Evolutionary conservation across 2,329 filamentous ascomycete genomes (phyloP).

Genomic region (Trichoderma koningiopsis): DNA sequence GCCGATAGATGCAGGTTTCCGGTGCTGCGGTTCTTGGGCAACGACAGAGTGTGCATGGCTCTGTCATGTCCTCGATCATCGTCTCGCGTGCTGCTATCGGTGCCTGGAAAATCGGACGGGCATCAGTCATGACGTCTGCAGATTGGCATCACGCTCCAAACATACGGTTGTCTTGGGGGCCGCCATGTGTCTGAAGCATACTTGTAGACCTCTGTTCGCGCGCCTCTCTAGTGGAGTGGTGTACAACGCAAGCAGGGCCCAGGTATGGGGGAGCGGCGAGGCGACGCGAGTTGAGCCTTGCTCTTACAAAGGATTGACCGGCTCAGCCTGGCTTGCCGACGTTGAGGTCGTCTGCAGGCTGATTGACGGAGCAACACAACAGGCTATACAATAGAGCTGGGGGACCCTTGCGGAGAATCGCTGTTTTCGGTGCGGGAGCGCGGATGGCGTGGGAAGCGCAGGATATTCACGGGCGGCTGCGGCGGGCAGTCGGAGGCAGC

Average conservation of each 20-base stretch:
- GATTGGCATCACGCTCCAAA: slow-evolving; percentile 23
- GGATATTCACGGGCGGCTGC: slow-evolving; percentile 1
- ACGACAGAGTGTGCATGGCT: slow-evolving; percentile 50
- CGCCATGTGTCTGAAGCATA: slow-evolving; percentile 50
- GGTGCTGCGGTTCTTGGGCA: slow-evolving; percentile 68
- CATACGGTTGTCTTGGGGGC: slow-evolving; percentile 46
- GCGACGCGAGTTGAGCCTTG: background rate
- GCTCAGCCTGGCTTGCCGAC: slow-evolving; percentile 21
- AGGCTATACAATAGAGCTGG: background rate
- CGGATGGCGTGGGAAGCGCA: slow-evolving; percentile 24
- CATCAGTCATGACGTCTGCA: slow-evolving; percentile 28
- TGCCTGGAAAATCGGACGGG: slow-evolving; percentile 34
- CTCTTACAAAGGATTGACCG: background rate
- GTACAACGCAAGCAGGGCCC: slow-evolving; percentile 21
- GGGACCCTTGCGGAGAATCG: background rate
- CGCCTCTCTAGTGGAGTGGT: slow-evolving; percentile 25
- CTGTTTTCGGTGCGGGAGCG: slow-evolving; percentile 11
- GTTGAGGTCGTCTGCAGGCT: slow-evolving; percentile 23
- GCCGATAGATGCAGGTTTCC: slow-evolving; percentile 57
- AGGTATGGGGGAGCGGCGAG: slow-evolving; percentile 7
- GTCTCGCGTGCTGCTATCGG: slow-evolving; percentile 39
- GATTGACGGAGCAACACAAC: background rate
- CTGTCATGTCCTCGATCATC: slow-evolving; percentile 48
- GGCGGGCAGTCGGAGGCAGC: background rate
- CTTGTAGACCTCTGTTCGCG: slow-evolving; percentile 37